Percentiles rank a stretch among this genome's conserved stretches.
Conservation (phyloP, 495 filamentous ascomycete species). For the Usnea hakonensis region DNA sequence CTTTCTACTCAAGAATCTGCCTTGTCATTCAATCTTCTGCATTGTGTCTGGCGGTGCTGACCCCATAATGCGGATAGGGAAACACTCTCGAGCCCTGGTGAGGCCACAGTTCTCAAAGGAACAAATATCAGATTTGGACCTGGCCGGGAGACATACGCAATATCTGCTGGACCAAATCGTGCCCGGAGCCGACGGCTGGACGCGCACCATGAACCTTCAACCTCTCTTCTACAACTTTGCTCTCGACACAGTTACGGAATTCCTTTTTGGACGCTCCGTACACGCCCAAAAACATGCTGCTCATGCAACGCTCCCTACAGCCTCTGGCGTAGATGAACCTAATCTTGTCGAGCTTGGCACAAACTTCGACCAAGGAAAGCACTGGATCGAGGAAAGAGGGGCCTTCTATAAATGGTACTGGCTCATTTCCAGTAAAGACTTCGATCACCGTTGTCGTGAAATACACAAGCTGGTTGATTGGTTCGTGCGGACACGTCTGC, state of each 20-base stretch:
- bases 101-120: constrained; percentile 48
- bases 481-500: constrained; percentile 17
- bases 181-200: constrained; percentile 38
- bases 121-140: constrained; percentile 44
- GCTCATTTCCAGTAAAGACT: constrained; percentile 13
- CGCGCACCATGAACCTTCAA: constrained; percentile 33
- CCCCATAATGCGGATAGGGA: constrained; percentile 22
- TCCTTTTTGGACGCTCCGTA: constrained; percentile 21
- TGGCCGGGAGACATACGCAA: constrained; percentile 46
- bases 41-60: not conserved
- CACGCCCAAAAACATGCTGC: constrained; percentile 17
- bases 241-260: constrained; percentile 14
- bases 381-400: constrained; percentile 17
- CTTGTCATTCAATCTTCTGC: not conserved
- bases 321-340: constrained; percentile 11
- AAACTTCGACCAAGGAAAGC: constrained; percentile 17
- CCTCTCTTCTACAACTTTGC: constrained; percentile 33
- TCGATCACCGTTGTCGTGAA: constrained; percentile 13
- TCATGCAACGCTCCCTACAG: constrained; percentile 6
- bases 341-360: constrained; percentile 14
- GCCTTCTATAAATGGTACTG: constrained; percentile 18
- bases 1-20: not conserved
- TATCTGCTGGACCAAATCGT: constrained; percentile 36
- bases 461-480: constrained; percentile 15
- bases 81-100: constrained; percentile 47